Evolutionary conservation across 2,329 filamentous ascomycete genomes (phyloP), one percentile per base, ranked within the genome.

Genomic region (Fusarium dlaminii): DNA sequence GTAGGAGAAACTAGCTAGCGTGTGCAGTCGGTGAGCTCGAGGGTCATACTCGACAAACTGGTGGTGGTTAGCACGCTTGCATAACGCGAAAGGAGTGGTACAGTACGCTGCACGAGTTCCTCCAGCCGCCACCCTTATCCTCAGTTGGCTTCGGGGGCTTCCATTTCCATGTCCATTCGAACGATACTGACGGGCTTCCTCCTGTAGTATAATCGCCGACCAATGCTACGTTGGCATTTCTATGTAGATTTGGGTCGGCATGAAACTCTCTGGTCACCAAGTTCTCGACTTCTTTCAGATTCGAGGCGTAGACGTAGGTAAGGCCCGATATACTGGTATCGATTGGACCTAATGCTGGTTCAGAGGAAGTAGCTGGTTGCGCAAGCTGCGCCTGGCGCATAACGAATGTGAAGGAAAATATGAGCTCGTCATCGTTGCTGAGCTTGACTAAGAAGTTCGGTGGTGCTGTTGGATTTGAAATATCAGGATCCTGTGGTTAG

Each of bases 151-250:
- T 97, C 42, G 96, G 96, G 14, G 96, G 94, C 80, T 93, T 94
- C 95, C 96, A 99, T 86, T 93, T 96, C 96, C 96, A 99, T 13
- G 92, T 92, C 95, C 96, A 99, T 74, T 96, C 93, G 80, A 98
- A 98, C 39, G 94, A 91, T 36, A 97, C 92, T 4, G 94, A 96
- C 12, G 92, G 86, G 78, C 87, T 94, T n/a, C 96, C 95, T 37
- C 89, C 91, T 1, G 96, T 99, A 6, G 90, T 89, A 80, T 93
- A 98, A 81, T 98, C 95, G 7, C 96, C 96, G n/a, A 99, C 92
- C 49, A 98, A 88, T 79, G 97, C 93, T 43, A 99, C 96, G 80
- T 98, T 98, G 62, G 95, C 89, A 80, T 98, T 98, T 81, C 97
- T 98, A 86, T 99, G 96, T 63, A 99, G 86, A 80, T 99, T 99